These are phyloP conservation scores for Verticillium nonalfalfae DNA, from an alignment of 2,329 filamentous ascomycete genomes.

Conservation along the genomic window DNA sequence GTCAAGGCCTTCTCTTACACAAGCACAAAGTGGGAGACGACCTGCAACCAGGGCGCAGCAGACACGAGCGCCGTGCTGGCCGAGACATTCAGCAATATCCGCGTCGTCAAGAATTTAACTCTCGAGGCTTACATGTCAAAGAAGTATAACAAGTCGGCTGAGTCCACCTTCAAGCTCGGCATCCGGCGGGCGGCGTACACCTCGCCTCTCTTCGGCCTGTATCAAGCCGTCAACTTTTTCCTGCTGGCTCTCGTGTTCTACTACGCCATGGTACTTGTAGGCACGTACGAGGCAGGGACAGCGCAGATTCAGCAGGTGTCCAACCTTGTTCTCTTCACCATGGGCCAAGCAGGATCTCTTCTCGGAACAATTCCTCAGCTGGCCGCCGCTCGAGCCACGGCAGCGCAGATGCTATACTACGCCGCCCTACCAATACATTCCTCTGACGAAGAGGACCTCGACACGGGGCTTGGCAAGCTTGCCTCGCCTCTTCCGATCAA, in stretches of 20 bases:
- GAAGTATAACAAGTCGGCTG: slow-evolving; percentile 52
- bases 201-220: slow-evolving; percentile 70
- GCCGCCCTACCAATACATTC: slow-evolving; percentile 47
- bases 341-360: slow-evolving; percentile 65
- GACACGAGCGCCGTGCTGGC: slow-evolving; percentile 56
- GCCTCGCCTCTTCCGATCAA: slow-evolving; percentile 36
- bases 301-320: slow-evolving; percentile 66
- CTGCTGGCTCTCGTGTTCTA: slow-evolving; percentile 77
- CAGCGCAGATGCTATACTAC: slow-evolving; percentile 65
- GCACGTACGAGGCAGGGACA: slow-evolving; percentile 37
- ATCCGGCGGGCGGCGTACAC: slow-evolving; percentile 59
- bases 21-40: slow-evolving; percentile 65
- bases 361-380: slow-evolving; percentile 76
- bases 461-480: slow-evolving; percentile 10
- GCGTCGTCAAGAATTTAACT: slow-evolving; percentile 68
- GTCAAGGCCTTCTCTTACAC: slow-evolving; percentile 60
- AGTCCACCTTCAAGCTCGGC: slow-evolving; percentile 52
- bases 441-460: slow-evolving; percentile 34
- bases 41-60: slow-evolving; percentile 57
- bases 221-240: slow-evolving; percentile 65
- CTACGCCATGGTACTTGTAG: slow-evolving; percentile 65
- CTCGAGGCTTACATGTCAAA: slow-evolving; percentile 64
- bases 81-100: slow-evolving; percentile 74
- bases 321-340: slow-evolving; percentile 76
- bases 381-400: slow-evolving; percentile 65